Evolutionary conservation across 1,139 yeast species (phyloP).

Genomic region (Pichia sp.): DNA sequence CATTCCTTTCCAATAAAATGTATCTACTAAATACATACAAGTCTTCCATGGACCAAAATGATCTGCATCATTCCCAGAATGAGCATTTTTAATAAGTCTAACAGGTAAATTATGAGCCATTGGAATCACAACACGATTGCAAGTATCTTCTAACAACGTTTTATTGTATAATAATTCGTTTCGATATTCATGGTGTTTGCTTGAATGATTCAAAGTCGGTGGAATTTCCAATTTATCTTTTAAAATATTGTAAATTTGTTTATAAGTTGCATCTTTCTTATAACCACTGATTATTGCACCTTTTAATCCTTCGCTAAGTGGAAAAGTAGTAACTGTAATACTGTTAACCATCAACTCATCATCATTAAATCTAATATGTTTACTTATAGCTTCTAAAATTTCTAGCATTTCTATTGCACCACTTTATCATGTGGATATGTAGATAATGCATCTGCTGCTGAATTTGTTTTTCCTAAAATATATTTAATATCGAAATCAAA

Average conservation of each 20-base stretch:
- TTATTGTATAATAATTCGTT: slow-evolving; percentile 1
- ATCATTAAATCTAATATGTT: background rate
- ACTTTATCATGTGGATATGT: background rate
- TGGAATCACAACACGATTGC: background rate
- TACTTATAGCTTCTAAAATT: no score
- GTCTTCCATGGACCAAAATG: slow-evolving; percentile 6
- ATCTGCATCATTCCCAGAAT: background rate
- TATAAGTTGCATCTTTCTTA: background rate
- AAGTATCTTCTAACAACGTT: background rate
- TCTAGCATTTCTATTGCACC: no score
- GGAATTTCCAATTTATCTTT: background rate
- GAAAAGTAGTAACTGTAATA: background rate
- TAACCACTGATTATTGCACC: background rate
- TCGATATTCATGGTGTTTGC: background rate
- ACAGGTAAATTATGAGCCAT: background rate
- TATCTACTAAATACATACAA: background rate
- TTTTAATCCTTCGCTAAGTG: background rate
- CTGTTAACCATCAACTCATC: no score
- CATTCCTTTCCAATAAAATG: slow-evolving; percentile 5
- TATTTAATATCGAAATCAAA: slow-evolving; percentile 1
- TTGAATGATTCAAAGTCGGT: background rate
- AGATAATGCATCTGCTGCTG: slow-evolving; percentile 3
- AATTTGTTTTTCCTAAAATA: background rate
- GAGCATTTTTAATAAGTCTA: background rate
- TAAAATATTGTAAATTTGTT: background rate